Base-by-base conservation (phyloP, 129 eudicot genomes). In the Helianthus annuus region DNA sequence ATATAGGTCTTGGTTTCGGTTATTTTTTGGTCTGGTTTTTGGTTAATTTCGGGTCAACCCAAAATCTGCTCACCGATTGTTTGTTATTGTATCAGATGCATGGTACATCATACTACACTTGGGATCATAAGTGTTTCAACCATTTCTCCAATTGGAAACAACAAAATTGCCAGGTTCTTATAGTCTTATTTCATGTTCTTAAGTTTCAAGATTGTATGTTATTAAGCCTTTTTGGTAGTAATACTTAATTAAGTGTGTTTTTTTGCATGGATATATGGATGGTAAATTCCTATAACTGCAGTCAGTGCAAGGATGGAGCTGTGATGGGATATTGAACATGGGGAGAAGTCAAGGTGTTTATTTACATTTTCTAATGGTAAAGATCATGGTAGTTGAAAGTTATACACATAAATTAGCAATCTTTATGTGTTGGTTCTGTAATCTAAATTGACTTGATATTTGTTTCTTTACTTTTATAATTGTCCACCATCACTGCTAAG, bases 291-390 rank as follows among this genome's bases (percentile, higher is more conserved):
- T 32, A 32, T 48, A 4, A 7, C 38, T 80, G 69, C 78, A 89
- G 92, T 78, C 97, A 93, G 76, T 97, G 98, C 14, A 87, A 91
- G 72, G 97, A 90, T 75, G 98, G 98, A 66, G 82, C 91, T 29
- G 73, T 93, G 7, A 93, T 93, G 98, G 96, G 98, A 93, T 74
- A 68, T 89, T 56, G 97, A 81, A 69, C 80, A 82, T 38, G 90
- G 87, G 66, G 90, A 90, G 61, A 73, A 89, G 80, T 90, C 97
- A 13, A 87, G 93, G 96, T 89, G 79, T 29, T 46, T 53, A 12
- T 46, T 61, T 6, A 32, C 32, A 52, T 5, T 53, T 15, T 59
- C 16, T 75, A 10, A 24, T 19, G 22, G 14, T 64, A 64, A 64
- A 54, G 57, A 14, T 61, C 15, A 7, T 63, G 10, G 42, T 51